Conservation (phyloP, 257 asterid species). For the Solanum sejunctum region DNA sequence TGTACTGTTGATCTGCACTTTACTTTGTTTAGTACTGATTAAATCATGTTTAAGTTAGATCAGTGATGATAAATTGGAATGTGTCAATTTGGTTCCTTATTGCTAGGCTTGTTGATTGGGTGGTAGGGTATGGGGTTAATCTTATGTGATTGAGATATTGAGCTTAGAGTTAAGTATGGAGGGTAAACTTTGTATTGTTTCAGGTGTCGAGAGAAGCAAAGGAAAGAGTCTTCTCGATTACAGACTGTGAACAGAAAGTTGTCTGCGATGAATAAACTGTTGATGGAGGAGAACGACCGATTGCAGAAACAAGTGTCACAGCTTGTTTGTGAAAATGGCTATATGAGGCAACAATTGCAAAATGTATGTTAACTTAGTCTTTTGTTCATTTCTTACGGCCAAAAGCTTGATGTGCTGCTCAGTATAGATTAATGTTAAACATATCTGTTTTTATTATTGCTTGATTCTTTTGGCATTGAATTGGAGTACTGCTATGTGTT, state of each 20-base stretch:
- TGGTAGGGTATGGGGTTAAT: too few species aligned
- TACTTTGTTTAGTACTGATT: neutral
- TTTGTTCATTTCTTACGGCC: neutral
- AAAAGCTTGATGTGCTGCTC: neutral
- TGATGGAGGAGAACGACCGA: constrained; percentile 97
- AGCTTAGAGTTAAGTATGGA: neutral
- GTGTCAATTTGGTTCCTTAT: neutral
- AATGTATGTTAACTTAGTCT: constrained; percentile 36
- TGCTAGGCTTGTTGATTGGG: neutral
- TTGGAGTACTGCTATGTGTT: too few species aligned
- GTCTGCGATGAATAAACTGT: constrained; percentile 73
- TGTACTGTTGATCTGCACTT: neutral
- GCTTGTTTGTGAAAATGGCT: constrained; percentile 80
- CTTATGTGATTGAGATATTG: neutral
- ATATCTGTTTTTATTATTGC: neutral
- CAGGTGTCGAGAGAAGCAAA: constrained; percentile 94
- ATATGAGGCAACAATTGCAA: constrained; percentile 71
- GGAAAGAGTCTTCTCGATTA: constrained; percentile 67
- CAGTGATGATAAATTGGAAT: neutral
- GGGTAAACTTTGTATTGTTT: neutral
- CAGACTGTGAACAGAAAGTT: constrained; percentile 85
- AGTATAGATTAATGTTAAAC: neutral
- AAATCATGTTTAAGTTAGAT: neutral
- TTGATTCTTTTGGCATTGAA: too few species aligned
- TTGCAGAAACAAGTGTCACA: constrained; percentile 93